Evolutionary conservation across 164 flowering plant species (phyloP), one percentile per base, ranked within the genome.

Genomic region (Warburgia ugandensis): DNA sequence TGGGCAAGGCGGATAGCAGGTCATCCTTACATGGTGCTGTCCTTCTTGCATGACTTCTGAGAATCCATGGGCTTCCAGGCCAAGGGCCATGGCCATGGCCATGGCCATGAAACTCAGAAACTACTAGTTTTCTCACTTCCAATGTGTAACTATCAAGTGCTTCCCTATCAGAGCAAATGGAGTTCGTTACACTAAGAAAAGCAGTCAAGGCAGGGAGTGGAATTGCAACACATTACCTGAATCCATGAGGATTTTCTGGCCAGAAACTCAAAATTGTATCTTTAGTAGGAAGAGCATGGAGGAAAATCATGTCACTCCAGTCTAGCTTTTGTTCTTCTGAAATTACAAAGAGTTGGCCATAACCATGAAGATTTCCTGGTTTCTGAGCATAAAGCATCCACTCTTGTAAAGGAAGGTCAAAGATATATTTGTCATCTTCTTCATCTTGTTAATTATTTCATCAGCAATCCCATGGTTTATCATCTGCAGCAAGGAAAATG

Each of bases 291-390:
- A 53, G 48, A 20, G 45, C 29, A 19, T 42, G 20, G 14, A 41
- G 8, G 32, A 41, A 53, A n/a, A 53, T 17, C 57, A 53, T 53
- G 35, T 42, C 57, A 42, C 26, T 53, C 57, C 57, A 53, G 12
- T 29, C 38, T 6, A 30, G 47, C 46, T 30, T 41, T 7, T 31
- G 48, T 16, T 20, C 45, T 4, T 41, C 39, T 29, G 45, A 40
- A 11, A 10, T n/a, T 25, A 40, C 47, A 20, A 53, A 42, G 35
- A 48, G 13, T 48, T 53, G 57, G 36, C 57, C 57, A 31, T 53
- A 53, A 21, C 57, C 57, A 29, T 53, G 48, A 20, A 53, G 21
- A 13, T 48, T 42, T 20, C 30, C 48, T 41, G 29, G 38, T 30
- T 53, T 12, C 12, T 53, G 57, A 4, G 57, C 48, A 20, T 29